Evolutionary conservation across 2,329 filamentous ascomycete genomes (phyloP).

Genomic region (Botrytis paeoniae): DNA sequence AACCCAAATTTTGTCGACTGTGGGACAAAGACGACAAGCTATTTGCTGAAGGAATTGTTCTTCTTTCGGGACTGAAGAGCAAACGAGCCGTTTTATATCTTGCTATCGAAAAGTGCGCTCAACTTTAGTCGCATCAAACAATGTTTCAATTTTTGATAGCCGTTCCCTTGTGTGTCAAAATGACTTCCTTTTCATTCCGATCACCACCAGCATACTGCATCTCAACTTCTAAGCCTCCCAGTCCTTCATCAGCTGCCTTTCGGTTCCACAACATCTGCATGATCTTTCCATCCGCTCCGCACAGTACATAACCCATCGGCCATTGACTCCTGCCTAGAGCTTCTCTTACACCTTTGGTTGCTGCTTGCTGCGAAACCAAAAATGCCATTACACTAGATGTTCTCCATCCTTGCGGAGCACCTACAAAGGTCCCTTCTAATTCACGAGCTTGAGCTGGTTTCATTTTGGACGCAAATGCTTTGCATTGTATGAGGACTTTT

Average conservation of each 20-base stretch:
- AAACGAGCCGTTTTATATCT: background rate
- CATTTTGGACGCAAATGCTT: slow-evolving; percentile 53
- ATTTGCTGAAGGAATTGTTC: slow-evolving; percentile 7
- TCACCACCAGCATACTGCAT: slow-evolving; percentile 42
- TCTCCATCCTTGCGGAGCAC: slow-evolving; percentile 71
- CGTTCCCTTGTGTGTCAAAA: slow-evolving; percentile 52
- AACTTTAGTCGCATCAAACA: background rate
- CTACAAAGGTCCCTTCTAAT: slow-evolving; percentile 73
- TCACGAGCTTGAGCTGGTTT: slow-evolving; percentile 64
- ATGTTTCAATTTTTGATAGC: slow-evolving; percentile 25
- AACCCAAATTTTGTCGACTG: slow-evolving; percentile 7
- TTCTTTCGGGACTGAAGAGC: background rate
- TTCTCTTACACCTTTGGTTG: slow-evolving; percentile 76
- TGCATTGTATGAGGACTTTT: slow-evolving; percentile 64
- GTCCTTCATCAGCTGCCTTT: slow-evolving; percentile 57
- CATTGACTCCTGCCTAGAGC: slow-evolving; percentile 63
- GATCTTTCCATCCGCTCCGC: slow-evolving; percentile 55
- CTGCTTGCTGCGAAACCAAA: slow-evolving; percentile 64
- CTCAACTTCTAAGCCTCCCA: slow-evolving; percentile 57
- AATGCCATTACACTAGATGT: slow-evolving; percentile 61
- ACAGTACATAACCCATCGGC: slow-evolving; percentile 70
- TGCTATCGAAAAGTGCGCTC: background rate
- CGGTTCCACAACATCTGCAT: slow-evolving; percentile 73
- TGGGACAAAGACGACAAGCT: slow-evolving; percentile 10
- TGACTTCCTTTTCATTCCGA: slow-evolving; percentile 41